Evolutionary conservation across 345 rosid genomes (phyloP), one percentile per base, ranked within the genome.

Genomic region (thale cress (Arabidopsis thaliana)): DNA sequence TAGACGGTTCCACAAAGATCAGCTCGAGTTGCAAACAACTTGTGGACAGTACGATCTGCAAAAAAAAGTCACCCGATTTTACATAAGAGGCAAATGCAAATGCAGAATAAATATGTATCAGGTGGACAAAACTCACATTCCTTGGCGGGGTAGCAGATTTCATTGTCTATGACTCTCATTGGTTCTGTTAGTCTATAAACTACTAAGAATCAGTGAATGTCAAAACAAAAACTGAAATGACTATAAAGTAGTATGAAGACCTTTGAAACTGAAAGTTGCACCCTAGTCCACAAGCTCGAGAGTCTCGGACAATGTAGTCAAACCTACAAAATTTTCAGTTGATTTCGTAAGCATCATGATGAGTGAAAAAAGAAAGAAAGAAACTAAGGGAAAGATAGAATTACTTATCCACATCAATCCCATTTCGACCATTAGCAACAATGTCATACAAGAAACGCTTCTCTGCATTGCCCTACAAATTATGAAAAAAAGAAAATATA

Each of bases 381-480:
- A 71, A 67, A 60, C 33, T 44, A 52, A 40, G 0, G 24, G 38
- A 6, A 30, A 56, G 32, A 48, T 2, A 48, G 56, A 59, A 87
- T 67, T 86, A 86, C 93, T 94, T 94, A 85, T 94, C 98, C 68
- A 94, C 98, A 33, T 94, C 98, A 69, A 94, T 87, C 75, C 98
- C 97, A 80, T 90, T 94, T 76, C 92, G 88, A 73, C 98, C 98
- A 82, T 94, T 94, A 70, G 98, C 97, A 71, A 94, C 98, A 82
- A 94, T 90, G 75, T 94, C 98, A 83, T 89, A 91, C 80, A 94
- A 81, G 85, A 88, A 94, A 34, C 75, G 86, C 75, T 91, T 94
- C 82, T 87, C 96, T 48, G 40, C 76, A 28, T 82, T 65, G 56
- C 75, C 80, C 97, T 91, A 69, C 72, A 82, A 65, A 59, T 25